Evolutionary conservation across 2,329 filamentous ascomycete genomes (phyloP).

Genomic region (Talaromyces islandicus): DNA sequence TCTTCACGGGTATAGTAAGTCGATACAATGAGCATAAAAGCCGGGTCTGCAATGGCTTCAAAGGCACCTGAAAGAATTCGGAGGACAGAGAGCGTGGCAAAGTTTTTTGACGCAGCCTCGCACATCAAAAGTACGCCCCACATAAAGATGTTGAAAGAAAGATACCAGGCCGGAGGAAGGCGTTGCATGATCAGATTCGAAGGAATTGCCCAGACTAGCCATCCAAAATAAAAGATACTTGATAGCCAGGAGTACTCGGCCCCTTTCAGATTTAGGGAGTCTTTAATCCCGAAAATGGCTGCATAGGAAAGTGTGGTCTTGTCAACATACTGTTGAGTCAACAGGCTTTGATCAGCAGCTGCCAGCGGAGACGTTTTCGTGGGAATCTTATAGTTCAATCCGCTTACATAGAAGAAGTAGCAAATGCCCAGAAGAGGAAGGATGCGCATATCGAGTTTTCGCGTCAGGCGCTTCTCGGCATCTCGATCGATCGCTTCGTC

Average conservation of each 20-base stretch:
- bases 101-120: conserved; percentile 45
- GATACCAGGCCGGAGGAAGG: conserved; percentile 13
- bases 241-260: conserved; percentile 37
- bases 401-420: conserved; percentile 8
- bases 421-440: conserved; percentile 6
- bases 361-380: not conserved
- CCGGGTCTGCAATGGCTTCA: conserved; percentile 49
- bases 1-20: conserved; percentile 6
- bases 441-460: conserved; percentile 4
- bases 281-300: conserved; percentile 48
- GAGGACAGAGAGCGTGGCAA: conserved; percentile 44
- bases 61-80: conserved; percentile 50
- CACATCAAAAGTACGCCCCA: conserved; percentile 38
- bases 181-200: conserved; percentile 21
- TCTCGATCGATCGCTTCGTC: conserved; percentile 7
- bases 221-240: conserved; percentile 40
- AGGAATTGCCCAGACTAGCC: conserved; percentile 23
- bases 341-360: not conserved
- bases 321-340: conserved; percentile 5
- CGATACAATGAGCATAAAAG: conserved; percentile 48
- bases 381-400: not conserved
- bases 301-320: conserved; percentile 37
- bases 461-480: conserved; percentile 4
- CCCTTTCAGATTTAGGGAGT: conserved; percentile 33
- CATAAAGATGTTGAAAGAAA: conserved; percentile 12